Base-by-base conservation (phyloP, 768 basidiomycete species). In the Suillus cothurnatus region DNA sequence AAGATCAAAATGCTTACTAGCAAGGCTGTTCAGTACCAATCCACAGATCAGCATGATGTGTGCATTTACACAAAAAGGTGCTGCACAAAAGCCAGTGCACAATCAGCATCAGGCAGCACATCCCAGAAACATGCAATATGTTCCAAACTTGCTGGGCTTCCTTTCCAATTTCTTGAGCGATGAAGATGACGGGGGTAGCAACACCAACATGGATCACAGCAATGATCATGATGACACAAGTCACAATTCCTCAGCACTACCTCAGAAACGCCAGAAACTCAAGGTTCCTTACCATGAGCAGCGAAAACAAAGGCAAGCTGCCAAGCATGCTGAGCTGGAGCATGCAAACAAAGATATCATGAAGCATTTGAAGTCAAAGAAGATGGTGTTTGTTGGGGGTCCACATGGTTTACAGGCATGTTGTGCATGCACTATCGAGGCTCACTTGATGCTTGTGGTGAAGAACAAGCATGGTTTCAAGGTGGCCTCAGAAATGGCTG, bases 371-470 rank as follows among this genome's bases (percentile, higher is more conserved):
- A 62, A 61, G 50, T 74, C 70, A 2, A 76, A 74, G 61, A 68
- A 67, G 62, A 66, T 39, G 1, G 60, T 47, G 1, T 78, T 78
- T 64, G 68, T 53, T 19, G 71, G 69, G 38, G 77, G 77, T 15
- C 61, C 57, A 14, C 65, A 68, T 52, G 69, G 77, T 14, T 66
- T 78, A n/a, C 76, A 79, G 60, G 67, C 72, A 50, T 66, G 70
- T 53, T 68, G 69, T 17, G 71, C 71, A 1, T 45, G 65, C 2
- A 69, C 74, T n/a, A 76, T 79, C 6, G 70, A 76, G 61, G 72
- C 65, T 43, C 69, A 70, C 61, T 57, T 79, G 31, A 63, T 65
- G n/a, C 71, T 80, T 71, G 70, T 79, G 4, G 67, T 79, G 7
- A 68, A 75, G 9, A 77, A 77, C 57, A 38, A 63, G 19, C 56